Conservation (phyloP, 2,329 filamentous ascomycete species). For the Penicillium crustosum region DNA sequence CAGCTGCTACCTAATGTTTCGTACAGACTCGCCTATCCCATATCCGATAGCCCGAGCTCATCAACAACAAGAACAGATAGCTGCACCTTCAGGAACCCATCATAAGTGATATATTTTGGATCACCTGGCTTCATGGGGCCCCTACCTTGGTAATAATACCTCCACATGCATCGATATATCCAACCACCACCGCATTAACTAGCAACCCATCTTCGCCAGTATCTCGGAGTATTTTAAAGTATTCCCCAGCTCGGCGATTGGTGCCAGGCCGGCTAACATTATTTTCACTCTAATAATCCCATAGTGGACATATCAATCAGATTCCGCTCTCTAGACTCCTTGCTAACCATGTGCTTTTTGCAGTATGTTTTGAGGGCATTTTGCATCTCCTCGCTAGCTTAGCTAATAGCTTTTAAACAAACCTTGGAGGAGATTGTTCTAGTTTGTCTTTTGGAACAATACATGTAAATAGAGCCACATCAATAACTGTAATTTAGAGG, state of each 20-base stretch:
- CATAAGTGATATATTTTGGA: not conserved
- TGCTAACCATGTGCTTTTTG: not conserved
- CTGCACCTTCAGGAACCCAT: not conserved
- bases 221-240: not conserved
- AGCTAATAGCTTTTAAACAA: not conserved
- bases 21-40: not conserved
- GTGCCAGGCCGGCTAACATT: too few relatives aligned
- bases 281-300: not conserved
- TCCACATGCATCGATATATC: not conserved
- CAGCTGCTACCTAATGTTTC: not conserved
- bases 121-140: not conserved
- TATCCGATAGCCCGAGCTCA: too few relatives aligned
- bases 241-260: not conserved
- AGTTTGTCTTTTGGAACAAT: not conserved
- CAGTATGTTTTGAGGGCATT: not conserved
- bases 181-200: not conserved
- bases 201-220: not conserved
- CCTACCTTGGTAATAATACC: not conserved
- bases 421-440: not conserved
- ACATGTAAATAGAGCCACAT: not conserved
- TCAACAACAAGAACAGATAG: not conserved
- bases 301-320: not conserved
- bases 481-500: too few relatives aligned
- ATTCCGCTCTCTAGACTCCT: not conserved
- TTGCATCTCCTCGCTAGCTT: not conserved